A percentile compares a stretch with the other conserved stretches of the same genome.
Evolutionary conservation across 2,329 filamentous ascomycete species (phyloP).

Genomic region (Alternaria gansuensis): DNA sequence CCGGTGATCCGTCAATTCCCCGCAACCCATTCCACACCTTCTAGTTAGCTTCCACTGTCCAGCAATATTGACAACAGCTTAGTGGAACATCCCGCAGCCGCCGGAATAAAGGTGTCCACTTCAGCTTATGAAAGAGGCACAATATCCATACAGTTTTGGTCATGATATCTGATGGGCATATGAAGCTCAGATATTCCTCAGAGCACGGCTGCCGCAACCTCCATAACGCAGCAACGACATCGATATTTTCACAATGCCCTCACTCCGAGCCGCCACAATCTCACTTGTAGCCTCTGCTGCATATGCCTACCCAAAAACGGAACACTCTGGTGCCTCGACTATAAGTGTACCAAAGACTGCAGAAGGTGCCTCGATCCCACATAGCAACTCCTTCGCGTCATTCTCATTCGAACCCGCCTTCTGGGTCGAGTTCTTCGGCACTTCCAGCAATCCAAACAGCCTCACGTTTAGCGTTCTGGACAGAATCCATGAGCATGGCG

Average conservation of each 20-base stretch:
- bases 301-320: constrained; percentile 7
- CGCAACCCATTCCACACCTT: constrained; percentile 11
- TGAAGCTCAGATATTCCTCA: background rate
- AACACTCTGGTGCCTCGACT: background rate
- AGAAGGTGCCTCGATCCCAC: constrained; percentile 18
- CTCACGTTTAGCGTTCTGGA: constrained; percentile 16
- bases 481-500: constrained; percentile 21
- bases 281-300: constrained; percentile 3
- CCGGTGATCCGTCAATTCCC: constrained; percentile 11
- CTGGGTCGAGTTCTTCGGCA: constrained; percentile 27
- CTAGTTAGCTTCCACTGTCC: constrained; percentile 5
- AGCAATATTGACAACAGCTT: background rate
- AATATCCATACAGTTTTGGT: background rate
- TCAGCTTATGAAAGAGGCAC: background rate
- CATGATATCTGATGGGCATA: background rate
- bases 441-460: constrained; percentile 18
- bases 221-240: background rate
- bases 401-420: constrained; percentile 25
- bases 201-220: background rate
- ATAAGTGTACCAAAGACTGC: constrained; percentile 16
- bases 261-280: constrained; percentile 3
- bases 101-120: constrained; percentile 9
- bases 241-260: constrained; percentile 1
- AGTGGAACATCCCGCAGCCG: constrained; percentile 14
- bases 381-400: constrained; percentile 23